Base-by-base conservation (phyloP, 73 alveolate species). In the Paraurostyla sp. region DNA sequence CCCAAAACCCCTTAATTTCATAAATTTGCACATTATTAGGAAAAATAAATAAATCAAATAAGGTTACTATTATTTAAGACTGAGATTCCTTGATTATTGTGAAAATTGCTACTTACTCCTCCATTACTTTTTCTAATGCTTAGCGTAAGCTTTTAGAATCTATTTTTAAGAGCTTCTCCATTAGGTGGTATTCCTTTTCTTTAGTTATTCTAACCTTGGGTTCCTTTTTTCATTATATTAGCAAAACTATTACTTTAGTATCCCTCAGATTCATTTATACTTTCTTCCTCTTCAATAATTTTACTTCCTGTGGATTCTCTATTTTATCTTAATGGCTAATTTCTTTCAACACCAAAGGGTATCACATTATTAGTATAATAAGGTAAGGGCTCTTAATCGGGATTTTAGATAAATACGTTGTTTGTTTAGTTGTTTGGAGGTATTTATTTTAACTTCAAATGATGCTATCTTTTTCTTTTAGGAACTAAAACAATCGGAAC, bases 271-370 rank as follows among this genome's bases (percentile, higher is more conserved):
- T 65, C 82, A 38, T 65, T 65, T 4, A 65, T 58, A 40, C 82
- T 65, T 65, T 65, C 82, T 18, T 38, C 82, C 25, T 65, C 82
- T 22, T 65, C 82, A 16, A 65, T 65, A 7, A 65, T 65, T 38
- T 65, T 65, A 36, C 40, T 36, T 11, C 82, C 82, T 6, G 60
- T n/a, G n/a, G n/a, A n/a, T n/a, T n/a, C n/a, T n/a, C n/a, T n/a
- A n/a, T n/a, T n/a, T n/a, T n/a, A n/a, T n/a, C n/a, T n/a, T n/a
- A n/a, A n/a, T n/a, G n/a, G n/a, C n/a, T n/a, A n/a, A n/a, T n/a
- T n/a, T n/a, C n/a, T n/a, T n/a, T n/a, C n/a, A n/a, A n/a, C n/a
- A n/a, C n/a, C n/a, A n/a, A n/a, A n/a, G n/a, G n/a, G n/a, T n/a
- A n/a, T n/a, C n/a, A n/a, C n/a, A n/a, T n/a, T n/a, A n/a, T n/a